Evolutionary conservation across 371 early-diverging fungal species (phyloP).

Genomic region (Sporodiniella umbellata): DNA sequence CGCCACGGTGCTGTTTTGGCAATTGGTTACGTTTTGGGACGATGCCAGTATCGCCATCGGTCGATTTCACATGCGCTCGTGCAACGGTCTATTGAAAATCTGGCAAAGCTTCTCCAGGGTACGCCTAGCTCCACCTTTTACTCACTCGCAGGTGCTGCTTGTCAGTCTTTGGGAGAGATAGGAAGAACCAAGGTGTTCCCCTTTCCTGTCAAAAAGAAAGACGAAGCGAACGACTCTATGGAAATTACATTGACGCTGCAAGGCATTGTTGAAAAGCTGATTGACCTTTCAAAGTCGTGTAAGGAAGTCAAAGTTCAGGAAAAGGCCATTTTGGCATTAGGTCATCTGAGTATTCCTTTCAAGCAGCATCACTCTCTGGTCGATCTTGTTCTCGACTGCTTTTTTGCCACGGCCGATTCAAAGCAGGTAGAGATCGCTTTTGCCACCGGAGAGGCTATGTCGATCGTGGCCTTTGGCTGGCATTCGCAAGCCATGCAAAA

Average conservation of each 20-base stretch:
- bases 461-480: conserved; percentile 70
- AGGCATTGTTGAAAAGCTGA: conserved; percentile 46
- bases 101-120: conserved; percentile 46
- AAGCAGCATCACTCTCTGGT: conserved; percentile 37
- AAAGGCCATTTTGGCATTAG: conserved; percentile 63
- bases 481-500: conserved; percentile 64
- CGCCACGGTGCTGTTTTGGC: conserved; percentile 70
- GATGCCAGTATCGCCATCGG: conserved; percentile 61
- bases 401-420: conserved; percentile 61
- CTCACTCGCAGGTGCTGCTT: conserved; percentile 52
- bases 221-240: conserved; percentile 18
- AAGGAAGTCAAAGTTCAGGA: conserved; percentile 80
- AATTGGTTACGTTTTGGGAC: conserved; percentile 65
- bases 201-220: conserved; percentile 7
- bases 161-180: conserved; percentile 63
- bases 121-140: conserved; percentile 38
- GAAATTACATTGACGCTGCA: conserved; percentile 23
- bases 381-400: conserved; percentile 45
- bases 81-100: conserved; percentile 31
- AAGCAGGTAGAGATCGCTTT: conserved; percentile 86
- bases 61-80: conserved; percentile 29
- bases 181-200: conserved; percentile 56
- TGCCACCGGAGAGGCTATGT: conserved; percentile 79
- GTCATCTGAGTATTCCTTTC: conserved; percentile 62
- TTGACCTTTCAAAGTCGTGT: conserved; percentile 42